These are phyloP conservation scores for Schoenoplectus triqueter DNA, from an alignment of 202 grass and related monocot species.

Conservation along the genomic window DNA sequence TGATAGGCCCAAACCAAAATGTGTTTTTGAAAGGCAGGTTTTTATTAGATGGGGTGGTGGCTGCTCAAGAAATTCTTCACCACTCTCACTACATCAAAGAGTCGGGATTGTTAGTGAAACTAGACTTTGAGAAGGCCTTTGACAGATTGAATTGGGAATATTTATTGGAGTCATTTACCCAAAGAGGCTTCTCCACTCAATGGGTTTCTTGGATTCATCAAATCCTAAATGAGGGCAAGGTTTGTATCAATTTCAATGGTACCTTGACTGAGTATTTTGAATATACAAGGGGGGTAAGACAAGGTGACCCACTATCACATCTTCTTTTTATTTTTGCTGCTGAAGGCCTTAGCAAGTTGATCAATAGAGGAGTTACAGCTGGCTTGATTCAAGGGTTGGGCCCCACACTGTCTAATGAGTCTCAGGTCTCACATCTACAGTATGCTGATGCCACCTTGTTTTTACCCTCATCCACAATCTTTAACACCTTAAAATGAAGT, in stretches of 20 bases:
- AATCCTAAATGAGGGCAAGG: neutral
- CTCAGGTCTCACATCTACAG: neutral
- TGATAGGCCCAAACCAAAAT: neutral
- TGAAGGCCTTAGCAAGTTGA: neutral
- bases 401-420: neutral
- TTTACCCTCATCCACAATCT: neutral
- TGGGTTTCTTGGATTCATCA: neutral
- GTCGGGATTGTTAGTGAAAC: neutral
- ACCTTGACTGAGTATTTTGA: neutral
- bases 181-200: neutral
- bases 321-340: neutral
- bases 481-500: neutral
- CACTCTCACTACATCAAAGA: neutral
- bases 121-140: neutral
- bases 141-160: neutral
- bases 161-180: neutral
- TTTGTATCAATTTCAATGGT: neutral
- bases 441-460: neutral
- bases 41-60: neutral
- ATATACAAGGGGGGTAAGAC: neutral
- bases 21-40: constrained; percentile 27
- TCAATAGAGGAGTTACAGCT: neutral
- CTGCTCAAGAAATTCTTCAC: neutral
- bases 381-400: neutral
- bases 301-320: neutral